Evolutionary conservation across 805 yeast species (phyloP).

Genomic region (Brettanomyces anomalus): DNA sequence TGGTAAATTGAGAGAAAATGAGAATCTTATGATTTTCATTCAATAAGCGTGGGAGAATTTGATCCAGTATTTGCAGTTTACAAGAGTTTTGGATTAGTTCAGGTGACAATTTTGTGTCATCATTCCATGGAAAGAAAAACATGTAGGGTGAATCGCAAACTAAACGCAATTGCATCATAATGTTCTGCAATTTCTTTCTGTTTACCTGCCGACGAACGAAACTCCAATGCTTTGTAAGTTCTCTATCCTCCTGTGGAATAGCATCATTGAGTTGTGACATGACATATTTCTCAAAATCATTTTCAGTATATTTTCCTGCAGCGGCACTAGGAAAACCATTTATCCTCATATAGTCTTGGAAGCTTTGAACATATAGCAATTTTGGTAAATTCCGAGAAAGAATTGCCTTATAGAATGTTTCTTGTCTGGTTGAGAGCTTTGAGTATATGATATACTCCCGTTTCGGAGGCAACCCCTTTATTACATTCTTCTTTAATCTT

Average conservation of each 20-base stretch:
- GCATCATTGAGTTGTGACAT: constrained; percentile 11
- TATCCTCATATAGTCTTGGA: constrained; percentile 41
- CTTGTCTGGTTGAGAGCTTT: constrained; percentile 36
- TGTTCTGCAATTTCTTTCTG: constrained; percentile 49
- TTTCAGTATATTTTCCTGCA: constrained; percentile 9
- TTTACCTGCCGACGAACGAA: constrained; percentile 33
- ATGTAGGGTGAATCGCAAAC: constrained; percentile 82
- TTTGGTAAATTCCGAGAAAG: constrained; percentile 35
- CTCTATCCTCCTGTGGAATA: constrained; percentile 2
- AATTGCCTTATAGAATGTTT: constrained; percentile 24
- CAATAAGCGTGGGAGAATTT: constrained; percentile 45
- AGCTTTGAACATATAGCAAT: constrained; percentile 35
- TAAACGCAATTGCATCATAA: constrained; percentile 77
- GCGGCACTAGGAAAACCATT: constrained; percentile 22
- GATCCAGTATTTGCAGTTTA: constrained; percentile 62
- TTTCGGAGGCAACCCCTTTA: constrained; percentile 71
- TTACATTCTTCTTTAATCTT: constrained; percentile 68
- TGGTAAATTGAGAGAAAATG: constrained; percentile 86
- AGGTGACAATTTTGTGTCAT: constrained; percentile 25
- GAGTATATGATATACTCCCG: constrained; percentile 80
- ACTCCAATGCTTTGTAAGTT: constrained; percentile 16
- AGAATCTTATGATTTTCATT: constrained; percentile 39
- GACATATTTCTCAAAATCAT: constrained; percentile 33
- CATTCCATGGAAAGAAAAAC: constrained; percentile 72
- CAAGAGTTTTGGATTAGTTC: constrained; percentile 50